These are phyloP conservation scores for Salix suchowensis DNA, from an alignment of 345 rosid genomes.

Conservation along the genomic window DNA sequence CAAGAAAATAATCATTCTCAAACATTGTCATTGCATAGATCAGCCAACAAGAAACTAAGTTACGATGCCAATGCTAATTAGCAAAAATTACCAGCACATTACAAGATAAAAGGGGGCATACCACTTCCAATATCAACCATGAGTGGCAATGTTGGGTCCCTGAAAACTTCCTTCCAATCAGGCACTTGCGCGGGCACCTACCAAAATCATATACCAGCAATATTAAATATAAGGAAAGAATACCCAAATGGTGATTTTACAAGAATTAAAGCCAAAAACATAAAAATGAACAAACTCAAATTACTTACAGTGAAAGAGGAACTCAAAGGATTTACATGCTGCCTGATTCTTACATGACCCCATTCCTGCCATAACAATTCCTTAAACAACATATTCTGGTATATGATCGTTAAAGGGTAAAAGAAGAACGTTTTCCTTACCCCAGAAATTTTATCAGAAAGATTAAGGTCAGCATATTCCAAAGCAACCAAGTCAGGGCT, in stretches of 20 bases:
- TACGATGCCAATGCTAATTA: background rate
- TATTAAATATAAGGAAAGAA: background rate
- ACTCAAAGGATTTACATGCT: slow-evolving; percentile 90
- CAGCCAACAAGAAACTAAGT: too few relatives aligned
- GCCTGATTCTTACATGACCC: slow-evolving; percentile 80
- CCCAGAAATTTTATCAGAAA: slow-evolving; percentile 49
- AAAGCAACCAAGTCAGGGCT: slow-evolving; percentile 65
- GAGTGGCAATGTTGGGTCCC: slow-evolving; percentile 74
- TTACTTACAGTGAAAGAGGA: slow-evolving; percentile 66
- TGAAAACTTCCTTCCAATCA: slow-evolving; percentile 65
- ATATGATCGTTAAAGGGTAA: background rate
- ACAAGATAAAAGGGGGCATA: slow-evolving; percentile 11
- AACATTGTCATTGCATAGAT: background rate
- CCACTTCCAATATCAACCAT: slow-evolving; percentile 98
- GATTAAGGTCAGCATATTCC: slow-evolving; percentile 79
- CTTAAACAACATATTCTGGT: background rate
- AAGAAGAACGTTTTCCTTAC: slow-evolving; percentile 23
- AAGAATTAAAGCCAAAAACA: background rate
- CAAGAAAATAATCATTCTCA: background rate
- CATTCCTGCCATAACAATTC: slow-evolving; percentile 46
- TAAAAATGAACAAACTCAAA: background rate
- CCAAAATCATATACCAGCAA: background rate
- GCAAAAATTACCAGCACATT: background rate
- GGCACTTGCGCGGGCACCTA: slow-evolving; percentile 65
- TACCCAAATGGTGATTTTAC: background rate